phyloP scores from a whole-genome alignment of 2,329 filamentous ascomycete species.

The Xylariaceae sp. region DNA sequence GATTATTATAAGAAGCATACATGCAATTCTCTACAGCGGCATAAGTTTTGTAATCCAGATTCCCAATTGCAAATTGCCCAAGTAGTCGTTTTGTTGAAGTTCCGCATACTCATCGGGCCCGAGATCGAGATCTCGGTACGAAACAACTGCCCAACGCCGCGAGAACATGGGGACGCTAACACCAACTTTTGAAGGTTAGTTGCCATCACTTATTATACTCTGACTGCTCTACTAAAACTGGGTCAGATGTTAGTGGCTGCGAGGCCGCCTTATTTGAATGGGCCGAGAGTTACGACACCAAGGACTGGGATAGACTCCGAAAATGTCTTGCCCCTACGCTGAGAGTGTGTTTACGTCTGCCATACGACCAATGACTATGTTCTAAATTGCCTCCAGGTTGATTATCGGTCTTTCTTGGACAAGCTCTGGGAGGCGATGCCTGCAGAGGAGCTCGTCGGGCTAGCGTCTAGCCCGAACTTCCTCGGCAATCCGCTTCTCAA shows the following conservation, averaged over 20 bases:
- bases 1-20: too few species aligned
- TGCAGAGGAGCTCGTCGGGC: conserved; percentile 47
- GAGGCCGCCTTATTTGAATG: conserved; percentile 8
- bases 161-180: not conserved
- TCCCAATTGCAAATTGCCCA: too few species aligned
- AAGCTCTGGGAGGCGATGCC: conserved; percentile 55
- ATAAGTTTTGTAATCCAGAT: too few species aligned
- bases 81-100: too few species aligned
- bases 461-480: conserved; percentile 48
- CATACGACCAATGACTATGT: not conserved
- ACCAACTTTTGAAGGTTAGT: not conserved
- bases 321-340: conserved; percentile 6
- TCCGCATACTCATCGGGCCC: too few species aligned
- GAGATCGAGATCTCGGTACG: too few species aligned
- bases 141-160: too few species aligned
- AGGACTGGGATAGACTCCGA: conserved; percentile 5
- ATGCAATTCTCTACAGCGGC: too few species aligned
- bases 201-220: not conserved
- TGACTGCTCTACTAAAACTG: not conserved
- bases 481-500: conserved; percentile 51
- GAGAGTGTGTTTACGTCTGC: not conserved
- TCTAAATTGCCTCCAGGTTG: conserved; percentile 17
- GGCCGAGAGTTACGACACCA: conserved; percentile 10
- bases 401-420: conserved; percentile 40
- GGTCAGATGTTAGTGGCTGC: conserved; percentile 4